Conservation (phyloP, 1,284 basidiomycete genomes). For the Moesziomyces sp. region DNA sequence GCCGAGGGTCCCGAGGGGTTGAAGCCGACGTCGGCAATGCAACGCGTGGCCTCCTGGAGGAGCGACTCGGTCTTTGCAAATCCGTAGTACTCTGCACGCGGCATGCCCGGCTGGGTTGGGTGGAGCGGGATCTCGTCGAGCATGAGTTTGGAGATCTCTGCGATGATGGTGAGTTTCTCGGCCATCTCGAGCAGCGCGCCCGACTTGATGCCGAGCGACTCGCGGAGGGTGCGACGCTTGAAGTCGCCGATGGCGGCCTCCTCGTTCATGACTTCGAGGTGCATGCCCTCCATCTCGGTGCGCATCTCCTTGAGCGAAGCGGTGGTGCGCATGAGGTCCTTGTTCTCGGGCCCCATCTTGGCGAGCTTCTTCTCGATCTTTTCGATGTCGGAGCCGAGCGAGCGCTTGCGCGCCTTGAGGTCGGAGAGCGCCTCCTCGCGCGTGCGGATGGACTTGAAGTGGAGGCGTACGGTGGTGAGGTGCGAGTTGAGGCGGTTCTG, state of each 20-base stretch:
- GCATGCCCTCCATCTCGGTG: slow-evolving; percentile 79
- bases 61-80: slow-evolving; percentile 57
- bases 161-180: slow-evolving; percentile 86
- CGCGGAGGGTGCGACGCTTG: slow-evolving; percentile 78
- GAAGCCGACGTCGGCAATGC: slow-evolving; percentile 59
- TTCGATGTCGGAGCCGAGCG: slow-evolving; percentile 79
- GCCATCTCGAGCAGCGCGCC: slow-evolving; percentile 86
- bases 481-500: slow-evolving; percentile 79
- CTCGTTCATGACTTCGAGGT: slow-evolving; percentile 84
- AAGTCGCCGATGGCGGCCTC: slow-evolving; percentile 86
- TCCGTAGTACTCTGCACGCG: slow-evolving; percentile 77
- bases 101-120: slow-evolving; percentile 81
- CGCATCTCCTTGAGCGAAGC: slow-evolving; percentile 79
- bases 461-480: slow-evolving; percentile 77
- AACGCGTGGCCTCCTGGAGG: slow-evolving; percentile 53
- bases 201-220: slow-evolving; percentile 86
- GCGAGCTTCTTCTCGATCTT: slow-evolving; percentile 87
- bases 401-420: slow-evolving; percentile 77
- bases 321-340: slow-evolving; percentile 81
- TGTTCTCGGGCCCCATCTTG: slow-evolving; percentile 90
- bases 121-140: slow-evolving; percentile 85
- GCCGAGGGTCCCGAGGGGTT: slow-evolving; percentile 39
- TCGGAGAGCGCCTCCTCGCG: slow-evolving; percentile 86
- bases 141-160: slow-evolving; percentile 82
- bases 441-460: slow-evolving; percentile 76